These are phyloP conservation scores for Skeletonema marinoi DNA, from an alignment of 108 stramenopile genomes.

Conservation along the genomic window DNA sequence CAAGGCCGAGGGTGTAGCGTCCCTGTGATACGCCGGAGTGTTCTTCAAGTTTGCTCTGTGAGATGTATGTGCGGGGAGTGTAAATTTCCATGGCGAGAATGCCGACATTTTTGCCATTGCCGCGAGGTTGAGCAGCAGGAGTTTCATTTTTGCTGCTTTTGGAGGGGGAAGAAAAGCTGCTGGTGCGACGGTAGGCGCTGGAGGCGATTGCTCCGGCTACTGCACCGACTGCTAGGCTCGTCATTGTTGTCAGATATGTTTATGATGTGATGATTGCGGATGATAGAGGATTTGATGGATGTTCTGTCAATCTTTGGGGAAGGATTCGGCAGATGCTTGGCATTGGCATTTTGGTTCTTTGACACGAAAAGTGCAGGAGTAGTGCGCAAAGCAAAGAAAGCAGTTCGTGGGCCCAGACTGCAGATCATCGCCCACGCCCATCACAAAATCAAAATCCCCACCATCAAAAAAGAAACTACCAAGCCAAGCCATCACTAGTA, in stretches of 20 bases:
- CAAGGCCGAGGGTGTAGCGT: slow-evolving; percentile 94
- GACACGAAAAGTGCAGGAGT: too few relatives aligned
- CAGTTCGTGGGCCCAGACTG: too few relatives aligned
- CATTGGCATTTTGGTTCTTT: too few relatives aligned
- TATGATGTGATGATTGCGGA: too few relatives aligned
- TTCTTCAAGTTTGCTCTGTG: slow-evolving; percentile 88
- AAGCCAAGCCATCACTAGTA: too few relatives aligned
- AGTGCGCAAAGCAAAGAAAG: too few relatives aligned
- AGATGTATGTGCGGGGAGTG: slow-evolving; percentile 93
- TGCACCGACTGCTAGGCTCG: slow-evolving; percentile 58
- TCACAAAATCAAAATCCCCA: too few relatives aligned
- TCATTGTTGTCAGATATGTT: slow-evolving; percentile 9
- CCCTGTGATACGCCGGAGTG: slow-evolving; percentile 88
- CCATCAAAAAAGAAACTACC: too few relatives aligned
- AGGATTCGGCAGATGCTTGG: too few relatives aligned
- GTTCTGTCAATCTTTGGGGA: too few relatives aligned
- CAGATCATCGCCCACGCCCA: too few relatives aligned
- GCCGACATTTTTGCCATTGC: slow-evolving; percentile 86
- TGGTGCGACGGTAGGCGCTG: slow-evolving; percentile 33
- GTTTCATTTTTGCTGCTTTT: not conserved
- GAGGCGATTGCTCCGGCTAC: slow-evolving; percentile 59
- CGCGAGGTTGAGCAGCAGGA: not conserved
- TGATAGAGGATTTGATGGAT: too few relatives aligned
- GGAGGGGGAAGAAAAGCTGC: slow-evolving; percentile 9
- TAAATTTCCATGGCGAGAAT: slow-evolving; percentile 96